phyloP scores from a whole-genome alignment of 805 yeast species.

The Ogataea minuta region DNA sequence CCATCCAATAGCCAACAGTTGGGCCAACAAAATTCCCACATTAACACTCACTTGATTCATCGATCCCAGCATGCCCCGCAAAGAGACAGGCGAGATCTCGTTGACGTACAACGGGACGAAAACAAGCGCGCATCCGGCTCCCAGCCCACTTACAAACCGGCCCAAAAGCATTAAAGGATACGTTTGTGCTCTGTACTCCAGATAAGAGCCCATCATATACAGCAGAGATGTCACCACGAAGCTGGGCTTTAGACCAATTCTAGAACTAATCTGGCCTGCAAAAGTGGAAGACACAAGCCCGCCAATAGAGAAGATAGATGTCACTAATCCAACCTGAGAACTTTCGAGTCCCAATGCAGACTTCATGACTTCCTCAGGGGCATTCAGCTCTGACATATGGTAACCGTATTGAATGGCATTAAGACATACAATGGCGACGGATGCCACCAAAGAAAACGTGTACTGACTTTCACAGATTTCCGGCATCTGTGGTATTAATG shows the following conservation, averaged over 20 bases:
- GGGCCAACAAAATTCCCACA: slow-evolving; percentile 80
- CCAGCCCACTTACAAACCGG: slow-evolving; percentile 75
- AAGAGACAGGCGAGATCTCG: slow-evolving; percentile 69
- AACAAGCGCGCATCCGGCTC: slow-evolving; percentile 86
- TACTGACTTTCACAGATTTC: slow-evolving; percentile 1
- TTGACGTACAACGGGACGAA: slow-evolving; percentile 79
- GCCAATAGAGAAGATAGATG: slow-evolving; percentile 80
- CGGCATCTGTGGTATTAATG: neutral
- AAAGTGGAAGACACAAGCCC: slow-evolving; percentile 73
- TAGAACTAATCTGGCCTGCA: slow-evolving; percentile 64
- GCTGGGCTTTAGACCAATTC: slow-evolving; percentile 59
- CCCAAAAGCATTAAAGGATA: slow-evolving; percentile 54
- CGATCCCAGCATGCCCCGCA: slow-evolving; percentile 80
- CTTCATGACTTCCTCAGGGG: slow-evolving; percentile 67
- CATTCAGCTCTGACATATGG: slow-evolving; percentile 92
- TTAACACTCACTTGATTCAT: slow-evolving; percentile 88
- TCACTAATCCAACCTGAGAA: slow-evolving; percentile 65
- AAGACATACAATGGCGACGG: slow-evolving; percentile 61
- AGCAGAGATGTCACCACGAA: slow-evolving; percentile 50
- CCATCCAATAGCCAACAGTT: slow-evolving; percentile 66
- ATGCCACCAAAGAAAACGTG: slow-evolving; percentile 36
- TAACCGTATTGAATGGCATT: slow-evolving; percentile 90
- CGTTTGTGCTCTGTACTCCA: slow-evolving; percentile 51
- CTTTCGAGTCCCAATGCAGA: slow-evolving; percentile 27
- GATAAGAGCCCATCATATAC: slow-evolving; percentile 59